Evolutionary conservation across 169 alveolate genomes (phyloP), one percentile per base, ranked within the genome.

Genomic region (Eimeria sp.): DNA sequence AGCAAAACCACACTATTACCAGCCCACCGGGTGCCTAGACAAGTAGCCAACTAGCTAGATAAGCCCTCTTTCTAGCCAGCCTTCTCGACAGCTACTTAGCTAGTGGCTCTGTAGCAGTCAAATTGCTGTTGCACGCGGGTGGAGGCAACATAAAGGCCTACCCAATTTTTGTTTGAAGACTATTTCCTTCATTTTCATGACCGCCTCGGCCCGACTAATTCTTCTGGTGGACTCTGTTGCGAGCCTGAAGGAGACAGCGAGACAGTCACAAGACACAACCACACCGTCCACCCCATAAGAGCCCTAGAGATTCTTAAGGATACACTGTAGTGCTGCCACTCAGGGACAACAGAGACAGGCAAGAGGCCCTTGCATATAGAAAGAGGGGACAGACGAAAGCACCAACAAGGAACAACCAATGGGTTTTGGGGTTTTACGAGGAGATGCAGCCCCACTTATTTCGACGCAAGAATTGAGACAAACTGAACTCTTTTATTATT

Each of bases 191-290:
- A 49, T 67, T 16, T 58, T 40, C 63, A 92, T 27, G 20, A 82
- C 96, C 3, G 96, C 92, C 73, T 92, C 86, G 22, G 86, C 96
- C 30, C 96, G 47, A n/a, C 65, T 45, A 25, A 92, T n/a, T 11
- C 96, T 57, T 25, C 92, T 90, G 76, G 92, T 92, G 61, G 80
- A 80, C 16, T 75, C 92, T 40, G 92, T 78, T 25, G 96, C 96
- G 16, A 92, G 96, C 54, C 96, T 92, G 92, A 40, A 84, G 13
- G 16, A 30, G 61, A 40, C 63, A n/a, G 47, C 34, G 45, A 65
- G 58, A 87, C 13, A 51, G 22, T 5, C n/a, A 75, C 18, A 25
- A 40, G 54, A 45, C 40, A 67, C 45, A 67, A 67, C 27, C 4
- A 22, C 14, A 27, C 25, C 27, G 11, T 34, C 40, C 40, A 34